Conservation (phyloP, 2,329 filamentous ascomycete genomes). For the Lachnum nothofagi region DNA sequence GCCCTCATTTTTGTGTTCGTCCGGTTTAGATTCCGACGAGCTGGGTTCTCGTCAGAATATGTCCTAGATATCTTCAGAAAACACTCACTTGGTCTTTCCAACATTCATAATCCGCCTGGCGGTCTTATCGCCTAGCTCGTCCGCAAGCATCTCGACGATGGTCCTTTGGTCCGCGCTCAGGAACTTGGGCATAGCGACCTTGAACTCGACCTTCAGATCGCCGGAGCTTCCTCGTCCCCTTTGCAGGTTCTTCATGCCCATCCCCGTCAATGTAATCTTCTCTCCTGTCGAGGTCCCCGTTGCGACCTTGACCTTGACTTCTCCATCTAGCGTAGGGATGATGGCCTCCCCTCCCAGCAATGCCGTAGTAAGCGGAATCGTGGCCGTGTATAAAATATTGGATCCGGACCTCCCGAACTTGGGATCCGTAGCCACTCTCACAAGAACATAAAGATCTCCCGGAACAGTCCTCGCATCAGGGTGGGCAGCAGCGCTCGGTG, state of each 20-base stretch:
- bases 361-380: slow-evolving; percentile 87
- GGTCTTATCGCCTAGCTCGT: slow-evolving; percentile 89
- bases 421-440: slow-evolving; percentile 81
- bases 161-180: slow-evolving; percentile 85
- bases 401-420: slow-evolving; percentile 84
- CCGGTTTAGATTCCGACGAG: slow-evolving; percentile 16
- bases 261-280: slow-evolving; percentile 78
- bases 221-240: slow-evolving; percentile 63
- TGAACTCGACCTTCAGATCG: slow-evolving; percentile 90
- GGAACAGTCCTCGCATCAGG: slow-evolving; percentile 60
- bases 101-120: slow-evolving; percentile 92
- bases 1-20: slow-evolving; percentile 72
- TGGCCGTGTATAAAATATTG: slow-evolving; percentile 88
- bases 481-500: slow-evolving; percentile 67
- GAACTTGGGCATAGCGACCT: slow-evolving; percentile 92
- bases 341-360: slow-evolving; percentile 84
- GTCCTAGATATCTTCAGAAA: not conserved
- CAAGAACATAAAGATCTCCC: slow-evolving; percentile 87
- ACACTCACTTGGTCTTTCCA: slow-evolving; percentile 47
- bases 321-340: slow-evolving; percentile 83
- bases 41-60: slow-evolving; percentile 11
- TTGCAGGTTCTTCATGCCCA: slow-evolving; percentile 87
- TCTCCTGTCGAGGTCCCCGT: slow-evolving; percentile 92
- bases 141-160: slow-evolving; percentile 89
- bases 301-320: slow-evolving; percentile 83